Evolutionary conservation across 225 moss, liverwort and hornwort species (phyloP).

Genomic region (Neckera pumila): DNA sequence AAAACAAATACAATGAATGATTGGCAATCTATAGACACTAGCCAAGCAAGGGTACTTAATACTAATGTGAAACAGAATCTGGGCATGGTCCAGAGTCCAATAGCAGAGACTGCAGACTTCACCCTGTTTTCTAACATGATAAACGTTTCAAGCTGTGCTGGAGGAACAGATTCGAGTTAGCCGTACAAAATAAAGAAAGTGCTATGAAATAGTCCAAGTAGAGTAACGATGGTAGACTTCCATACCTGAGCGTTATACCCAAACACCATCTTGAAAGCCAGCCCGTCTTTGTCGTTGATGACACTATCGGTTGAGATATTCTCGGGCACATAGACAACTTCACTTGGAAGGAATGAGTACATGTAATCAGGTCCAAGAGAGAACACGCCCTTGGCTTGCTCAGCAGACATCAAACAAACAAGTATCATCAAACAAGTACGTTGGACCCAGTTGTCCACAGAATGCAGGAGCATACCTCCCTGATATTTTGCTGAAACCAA

Average conservation of each 20-base stretch:
- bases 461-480: conserved; percentile 44
- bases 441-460: conserved; percentile 70
- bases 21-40: not conserved
- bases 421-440: conserved; percentile 75
- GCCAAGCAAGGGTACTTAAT: not conserved
- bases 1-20: not conserved
- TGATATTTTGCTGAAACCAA: conserved; percentile 25
- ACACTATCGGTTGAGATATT: conserved; percentile 58
- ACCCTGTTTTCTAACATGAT: not conserved
- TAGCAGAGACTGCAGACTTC: not conserved
- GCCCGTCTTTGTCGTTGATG: conserved; percentile 60
- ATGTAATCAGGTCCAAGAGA: conserved; percentile 69
- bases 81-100: not conserved
- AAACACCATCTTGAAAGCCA: conserved; percentile 69
- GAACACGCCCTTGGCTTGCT: conserved; percentile 59
- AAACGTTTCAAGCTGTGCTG: not conserved
- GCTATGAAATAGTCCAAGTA: not conserved
- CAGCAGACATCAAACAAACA: conserved; percentile 59
- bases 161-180: not conserved
- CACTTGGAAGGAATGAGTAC: conserved; percentile 76
- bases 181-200: not conserved
- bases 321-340: conserved; percentile 72
- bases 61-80: not conserved
- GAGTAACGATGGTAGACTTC: not conserved
- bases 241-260: conserved; percentile 78